phyloP scores from a whole-genome alignment of 305 asterid species.

The Fraxinus greggii region DNA sequence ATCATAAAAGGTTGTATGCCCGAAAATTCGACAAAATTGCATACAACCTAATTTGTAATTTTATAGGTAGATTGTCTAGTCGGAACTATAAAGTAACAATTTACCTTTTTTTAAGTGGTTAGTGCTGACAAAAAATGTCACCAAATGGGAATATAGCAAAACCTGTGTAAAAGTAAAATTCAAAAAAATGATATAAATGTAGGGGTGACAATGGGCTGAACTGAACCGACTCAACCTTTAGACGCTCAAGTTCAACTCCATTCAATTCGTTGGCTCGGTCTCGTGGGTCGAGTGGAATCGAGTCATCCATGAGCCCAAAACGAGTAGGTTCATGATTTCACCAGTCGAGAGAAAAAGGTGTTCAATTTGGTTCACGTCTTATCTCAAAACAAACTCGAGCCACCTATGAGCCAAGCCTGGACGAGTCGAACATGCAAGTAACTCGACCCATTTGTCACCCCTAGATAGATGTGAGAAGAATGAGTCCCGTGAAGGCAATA shows the following conservation, averaged over 20 bases:
- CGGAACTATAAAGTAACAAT: not conserved
- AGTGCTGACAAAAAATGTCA: not conserved
- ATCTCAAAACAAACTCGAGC: not conserved
- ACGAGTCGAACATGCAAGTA: not conserved
- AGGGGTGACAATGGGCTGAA: not conserved
- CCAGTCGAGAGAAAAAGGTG: not conserved
- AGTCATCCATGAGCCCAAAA: not conserved
- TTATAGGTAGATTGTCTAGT: not conserved
- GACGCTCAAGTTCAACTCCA: not conserved
- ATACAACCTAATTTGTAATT: not conserved
- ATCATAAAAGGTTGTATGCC: not conserved
- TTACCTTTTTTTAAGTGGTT: not conserved
- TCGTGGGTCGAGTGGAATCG: not conserved
- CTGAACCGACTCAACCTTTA: not conserved
- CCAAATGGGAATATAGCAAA: not conserved
- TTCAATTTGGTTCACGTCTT: not conserved
- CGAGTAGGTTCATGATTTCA: not conserved
- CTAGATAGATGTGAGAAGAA: not conserved
- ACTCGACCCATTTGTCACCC: not conserved
- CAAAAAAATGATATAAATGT: no score
- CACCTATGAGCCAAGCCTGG: not conserved
- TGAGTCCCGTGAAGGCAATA: conserved; percentile 11
- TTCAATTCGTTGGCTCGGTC: not conserved
- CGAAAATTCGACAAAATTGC: not conserved
- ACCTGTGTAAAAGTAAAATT: not conserved